phyloP scores from a whole-genome alignment of 768 basidiomycete species.

The Inosperma sp. region DNA sequence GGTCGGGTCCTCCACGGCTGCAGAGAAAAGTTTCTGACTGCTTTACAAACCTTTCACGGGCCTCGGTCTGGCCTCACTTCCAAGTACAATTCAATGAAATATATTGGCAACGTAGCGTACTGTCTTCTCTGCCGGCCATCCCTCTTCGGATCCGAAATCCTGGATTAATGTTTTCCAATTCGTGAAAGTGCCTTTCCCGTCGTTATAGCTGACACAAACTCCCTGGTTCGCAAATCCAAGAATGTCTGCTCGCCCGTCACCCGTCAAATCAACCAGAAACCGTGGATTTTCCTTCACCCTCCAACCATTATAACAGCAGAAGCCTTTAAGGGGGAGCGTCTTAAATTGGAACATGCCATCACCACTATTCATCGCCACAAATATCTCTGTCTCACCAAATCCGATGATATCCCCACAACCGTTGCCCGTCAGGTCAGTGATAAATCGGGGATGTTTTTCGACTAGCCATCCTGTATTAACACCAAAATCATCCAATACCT shows the following conservation, averaged over 20 bases:
- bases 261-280: constrained; percentile 6
- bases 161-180: not conserved
- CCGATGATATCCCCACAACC: too few species aligned
- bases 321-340: too few species aligned
- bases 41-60: too few species aligned
- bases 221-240: not conserved
- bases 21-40: too few species aligned
- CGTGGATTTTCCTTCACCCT: constrained; percentile 2
- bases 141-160: not conserved
- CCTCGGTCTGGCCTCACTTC: too few species aligned
- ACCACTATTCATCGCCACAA: too few species aligned
- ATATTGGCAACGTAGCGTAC: constrained; percentile 4
- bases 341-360: too few species aligned
- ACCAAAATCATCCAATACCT: not conserved
- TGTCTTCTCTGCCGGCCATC: constrained; percentile 3
- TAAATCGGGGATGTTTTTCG: constrained; percentile 5
- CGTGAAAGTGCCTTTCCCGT: constrained; percentile 3
- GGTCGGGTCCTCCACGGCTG: too few species aligned
- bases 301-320: too few species aligned
- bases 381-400: too few species aligned
- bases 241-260: constrained; percentile 2
- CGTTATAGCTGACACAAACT: constrained; percentile 4
- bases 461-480: not conserved
- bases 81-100: too few species aligned
- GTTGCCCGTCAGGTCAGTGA: too few species aligned